Evolutionary conservation across 169 alveolate genomes (phyloP).

Genomic region (Plasmodium gonderi): DNA sequence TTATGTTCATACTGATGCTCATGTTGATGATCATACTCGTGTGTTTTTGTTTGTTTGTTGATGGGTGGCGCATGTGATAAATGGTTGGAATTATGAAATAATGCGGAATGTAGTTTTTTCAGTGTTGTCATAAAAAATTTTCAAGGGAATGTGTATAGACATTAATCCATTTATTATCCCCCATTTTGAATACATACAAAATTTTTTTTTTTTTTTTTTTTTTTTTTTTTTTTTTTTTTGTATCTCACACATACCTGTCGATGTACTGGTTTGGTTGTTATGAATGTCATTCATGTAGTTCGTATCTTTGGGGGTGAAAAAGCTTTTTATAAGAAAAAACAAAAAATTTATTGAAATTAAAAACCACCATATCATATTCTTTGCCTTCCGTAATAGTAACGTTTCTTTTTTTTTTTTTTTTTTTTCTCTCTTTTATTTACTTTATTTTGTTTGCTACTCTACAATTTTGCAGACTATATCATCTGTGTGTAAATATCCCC

Average conservation of each 20-base stretch:
- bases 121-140: too few relatives aligned
- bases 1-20: too few relatives aligned
- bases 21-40: too few relatives aligned
- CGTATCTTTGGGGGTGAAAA: constrained; percentile 68
- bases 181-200: not conserved
- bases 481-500: too few relatives aligned
- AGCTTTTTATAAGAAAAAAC: constrained; percentile 72
- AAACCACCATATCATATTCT: constrained; percentile 76
- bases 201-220: not conserved
- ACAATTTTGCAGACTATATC: not conserved
- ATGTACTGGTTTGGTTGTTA: not conserved
- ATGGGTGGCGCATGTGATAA: too few relatives aligned
- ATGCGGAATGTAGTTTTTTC: too few relatives aligned
- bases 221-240: too few relatives aligned
- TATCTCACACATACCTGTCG: constrained; percentile 25
- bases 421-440: not conserved
- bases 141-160: not conserved
- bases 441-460: not conserved
- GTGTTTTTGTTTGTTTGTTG: too few relatives aligned
- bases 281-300: constrained; percentile 21
- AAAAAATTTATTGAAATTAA: constrained; percentile 64
- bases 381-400: not conserved
- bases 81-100: too few relatives aligned
- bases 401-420: constrained; percentile 17
- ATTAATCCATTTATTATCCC: not conserved